phyloP scores from a whole-genome alignment of 2,329 filamentous ascomycete genomes.

The Chaetomiaceae sp. region DNA sequence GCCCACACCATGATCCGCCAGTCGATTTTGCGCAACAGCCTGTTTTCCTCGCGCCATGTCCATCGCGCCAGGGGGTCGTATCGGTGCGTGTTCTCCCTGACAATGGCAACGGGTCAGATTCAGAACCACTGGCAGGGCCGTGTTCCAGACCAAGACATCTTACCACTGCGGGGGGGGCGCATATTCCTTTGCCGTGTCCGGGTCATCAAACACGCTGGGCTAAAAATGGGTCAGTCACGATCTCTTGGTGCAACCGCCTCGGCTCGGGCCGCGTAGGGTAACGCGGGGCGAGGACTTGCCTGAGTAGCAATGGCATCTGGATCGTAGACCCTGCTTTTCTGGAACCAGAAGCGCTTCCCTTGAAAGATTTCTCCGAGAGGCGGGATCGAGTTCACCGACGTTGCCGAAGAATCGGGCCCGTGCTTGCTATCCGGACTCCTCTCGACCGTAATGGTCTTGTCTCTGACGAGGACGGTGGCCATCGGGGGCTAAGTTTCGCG shows the following conservation, averaged over 20 bases:
- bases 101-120: no score
- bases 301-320: slow-evolving; percentile 36
- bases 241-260: no score
- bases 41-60: slow-evolving; percentile 38
- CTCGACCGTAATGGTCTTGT: slow-evolving; percentile 12
- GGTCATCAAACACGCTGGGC: slow-evolving; percentile 37
- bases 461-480: slow-evolving; percentile 25
- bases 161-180: slow-evolving; percentile 29
- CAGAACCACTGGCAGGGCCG: background rate
- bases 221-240: background rate
- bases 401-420: slow-evolving; percentile 11
- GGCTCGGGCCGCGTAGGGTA: no score
- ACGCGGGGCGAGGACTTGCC: slow-evolving; percentile 17
- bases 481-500: slow-evolving; percentile 13
- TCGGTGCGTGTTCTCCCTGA: slow-evolving; percentile 39
- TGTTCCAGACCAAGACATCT: background rate
- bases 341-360: slow-evolving; percentile 33
- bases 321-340: slow-evolving; percentile 27
- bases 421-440: slow-evolving; percentile 15
- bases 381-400: slow-evolving; percentile 22
- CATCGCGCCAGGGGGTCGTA: slow-evolving; percentile 43
- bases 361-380: slow-evolving; percentile 29
- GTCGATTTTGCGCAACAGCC: slow-evolving; percentile 38
- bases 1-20: slow-evolving; percentile 42
- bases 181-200: slow-evolving; percentile 33